Conservation (phyloP, 1,284 basidiomycete genomes). For the Boletus hoseneyae region DNA sequence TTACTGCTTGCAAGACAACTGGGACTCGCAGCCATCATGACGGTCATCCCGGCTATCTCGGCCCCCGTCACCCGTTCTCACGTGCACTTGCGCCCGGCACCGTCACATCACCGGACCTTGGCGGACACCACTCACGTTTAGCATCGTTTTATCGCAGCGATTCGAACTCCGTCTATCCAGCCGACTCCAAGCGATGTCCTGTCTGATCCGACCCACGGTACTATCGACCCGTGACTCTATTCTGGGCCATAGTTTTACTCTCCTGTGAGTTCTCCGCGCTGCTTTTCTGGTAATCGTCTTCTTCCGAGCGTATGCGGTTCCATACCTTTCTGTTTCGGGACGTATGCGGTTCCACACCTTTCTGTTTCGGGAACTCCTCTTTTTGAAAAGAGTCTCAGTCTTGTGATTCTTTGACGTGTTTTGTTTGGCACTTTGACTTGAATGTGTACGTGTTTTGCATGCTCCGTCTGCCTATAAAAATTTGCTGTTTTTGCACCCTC, state of each 20-base stretch:
- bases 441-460: conserved; percentile 28
- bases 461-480: conserved; percentile 24
- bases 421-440: conserved; percentile 3
- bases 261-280: conserved; percentile 12
- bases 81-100: background rate
- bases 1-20: too few species aligned
- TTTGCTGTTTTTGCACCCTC: conserved; percentile 7
- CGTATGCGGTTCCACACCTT: background rate
- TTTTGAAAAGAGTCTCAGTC: background rate
- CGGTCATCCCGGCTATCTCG: background rate
- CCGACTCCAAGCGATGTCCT: background rate
- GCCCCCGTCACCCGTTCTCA: background rate
- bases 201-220: conserved; percentile 7
- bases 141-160: background rate
- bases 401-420: background rate
- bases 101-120: background rate
- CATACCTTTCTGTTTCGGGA: background rate
- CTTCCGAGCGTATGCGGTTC: background rate
- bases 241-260: background rate
- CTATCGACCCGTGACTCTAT: background rate
- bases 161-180: conserved; percentile 20
- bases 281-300: background rate
- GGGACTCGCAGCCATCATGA: too few species aligned
- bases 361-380: background rate
- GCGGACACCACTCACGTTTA: background rate